Evolutionary conservation across 306 rosid species (phyloP).

Genomic region (Canavalia gladiata): DNA sequence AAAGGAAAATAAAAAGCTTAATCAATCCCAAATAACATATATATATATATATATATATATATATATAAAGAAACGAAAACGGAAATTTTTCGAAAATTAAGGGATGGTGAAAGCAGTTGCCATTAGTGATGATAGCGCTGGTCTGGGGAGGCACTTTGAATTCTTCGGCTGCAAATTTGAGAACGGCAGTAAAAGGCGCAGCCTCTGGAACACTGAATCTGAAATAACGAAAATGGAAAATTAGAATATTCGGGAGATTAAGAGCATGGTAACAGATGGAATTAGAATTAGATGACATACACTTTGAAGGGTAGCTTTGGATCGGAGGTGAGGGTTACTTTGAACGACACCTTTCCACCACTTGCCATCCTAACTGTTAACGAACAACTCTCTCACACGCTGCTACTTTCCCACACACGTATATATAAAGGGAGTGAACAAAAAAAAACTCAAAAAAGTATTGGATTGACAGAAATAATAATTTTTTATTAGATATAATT

Average conservation of each 20-base stretch:
- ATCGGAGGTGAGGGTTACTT: slow-evolving; percentile 98
- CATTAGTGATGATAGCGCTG: slow-evolving; percentile 96
- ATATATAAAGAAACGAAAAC: too few species aligned
- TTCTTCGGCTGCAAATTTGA: slow-evolving; percentile 93
- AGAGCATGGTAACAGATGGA: neutral
- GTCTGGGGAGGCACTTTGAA: slow-evolving; percentile 98
- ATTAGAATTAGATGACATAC: slow-evolving; percentile 45
- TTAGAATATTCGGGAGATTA: neutral
- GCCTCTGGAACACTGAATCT: slow-evolving; percentile 96
- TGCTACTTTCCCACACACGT: neutral
- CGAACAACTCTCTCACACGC: neutral
- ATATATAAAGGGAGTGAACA: too few species aligned
- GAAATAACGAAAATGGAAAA: slow-evolving; percentile 24
- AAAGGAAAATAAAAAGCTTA: neutral
- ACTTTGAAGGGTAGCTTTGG: slow-evolving; percentile 97
- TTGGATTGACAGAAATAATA: too few species aligned
- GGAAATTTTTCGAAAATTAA: neutral
- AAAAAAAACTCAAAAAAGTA: too few species aligned
- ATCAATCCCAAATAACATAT: neutral
- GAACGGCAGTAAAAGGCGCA: slow-evolving; percentile 95
- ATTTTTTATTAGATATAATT: too few species aligned
- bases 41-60: neutral
- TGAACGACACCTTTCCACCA: slow-evolving; percentile 96
- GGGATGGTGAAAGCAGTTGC: slow-evolving; percentile 41
- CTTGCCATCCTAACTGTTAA: slow-evolving; percentile 58